Evolutionary conservation across 305 asterid genomes (phyloP), one percentile per base, ranked within the genome.

Genomic region (Euphrasia arctica): DNA sequence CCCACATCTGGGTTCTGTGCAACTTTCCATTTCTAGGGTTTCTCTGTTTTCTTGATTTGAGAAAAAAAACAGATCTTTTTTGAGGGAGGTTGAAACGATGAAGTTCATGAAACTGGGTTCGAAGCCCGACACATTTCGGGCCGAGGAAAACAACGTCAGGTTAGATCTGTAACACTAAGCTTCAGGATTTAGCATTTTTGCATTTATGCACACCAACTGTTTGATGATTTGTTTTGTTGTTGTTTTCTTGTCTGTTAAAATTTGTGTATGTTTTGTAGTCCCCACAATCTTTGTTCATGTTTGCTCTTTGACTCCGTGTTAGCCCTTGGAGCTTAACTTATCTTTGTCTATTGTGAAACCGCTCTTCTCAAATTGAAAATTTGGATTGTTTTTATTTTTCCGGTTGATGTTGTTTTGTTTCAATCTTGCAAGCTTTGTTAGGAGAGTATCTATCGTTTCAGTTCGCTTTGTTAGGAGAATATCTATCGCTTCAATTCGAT

Each of bases 31-130:
- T 79, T 77, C 56, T 70, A 60, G 82, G 75, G 54, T 68, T 45
- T 54, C 28, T 18, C 42, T 34, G 32, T 66, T 58, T 75, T 77
- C 86, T 83, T 74, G 87, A 78, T 79, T 60, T 54, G 65, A 34
- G 67, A 68, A 68, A 63, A 66, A 64, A 47, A 55, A 70, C 54
- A 67, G 80, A 78, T 78, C 80, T 75, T 54, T 70, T 63, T 18
- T 18, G 22, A 18, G 22, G 22, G 57, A 75, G 82, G 70, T 70
- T 78, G 67, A 69, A 39, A 75, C 61, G 77, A 93, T 93, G 99
- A 93, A 93, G 99, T 93, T 88, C 77, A 93, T 93, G 99, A 93
- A 93, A 82, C 99, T 93, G 78, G 96, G 97, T 82, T 90, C 96
- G 79, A 90, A 90, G 77, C 90, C 96, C 2, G 96, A 94, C 80